Conservation (phyloP, 495 filamentous ascomycete genomes). For the Xylaria curta region DNA sequence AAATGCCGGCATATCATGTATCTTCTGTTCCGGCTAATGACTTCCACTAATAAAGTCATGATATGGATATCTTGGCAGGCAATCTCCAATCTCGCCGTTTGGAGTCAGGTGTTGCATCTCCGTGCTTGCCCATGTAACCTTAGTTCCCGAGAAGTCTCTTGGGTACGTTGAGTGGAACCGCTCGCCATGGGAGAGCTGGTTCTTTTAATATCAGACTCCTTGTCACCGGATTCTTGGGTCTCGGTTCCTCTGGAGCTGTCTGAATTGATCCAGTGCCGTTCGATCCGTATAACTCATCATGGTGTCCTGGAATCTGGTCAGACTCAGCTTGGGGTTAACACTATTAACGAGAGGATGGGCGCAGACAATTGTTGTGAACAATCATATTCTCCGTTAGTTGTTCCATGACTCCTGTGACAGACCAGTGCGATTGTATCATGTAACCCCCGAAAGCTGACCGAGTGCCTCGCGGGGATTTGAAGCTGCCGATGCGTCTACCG, state of each 20-base stretch:
- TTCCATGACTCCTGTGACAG: conserved; percentile 13
- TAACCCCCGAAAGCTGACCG: conserved; percentile 29
- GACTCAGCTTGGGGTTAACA: conserved; percentile 26
- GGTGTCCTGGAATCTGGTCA: conserved; percentile 29
- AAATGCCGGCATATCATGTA: conserved; percentile 33
- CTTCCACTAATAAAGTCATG: conserved; percentile 31
- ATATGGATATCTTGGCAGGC: conserved; percentile 27
- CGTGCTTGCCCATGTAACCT: conserved; percentile 27
- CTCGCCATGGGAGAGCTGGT: conserved; percentile 13
- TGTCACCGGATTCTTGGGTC: conserved; percentile 14
- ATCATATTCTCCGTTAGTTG: conserved; percentile 39
- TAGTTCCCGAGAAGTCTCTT: conserved; percentile 29
- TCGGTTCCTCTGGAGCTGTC: not conserved
- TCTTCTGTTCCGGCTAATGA: conserved; percentile 39
- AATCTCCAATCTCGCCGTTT: conserved; percentile 27
- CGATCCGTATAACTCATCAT: conserved; percentile 25
- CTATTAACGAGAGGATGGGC: conserved; percentile 25
- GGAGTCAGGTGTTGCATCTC: conserved; percentile 16
- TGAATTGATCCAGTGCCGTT: conserved; percentile 15
- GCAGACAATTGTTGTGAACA: conserved; percentile 39
- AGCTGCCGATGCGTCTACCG: conserved; percentile 36
- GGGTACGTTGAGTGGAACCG: conserved; percentile 7
- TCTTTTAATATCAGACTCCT: conserved; percentile 8
- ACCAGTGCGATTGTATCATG: not conserved
- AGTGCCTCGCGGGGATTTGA: conserved; percentile 14